Evolutionary conservation across 257 asterid species (phyloP), one percentile per base, ranked within the genome.

Genomic region (Nicotiana otophora): DNA sequence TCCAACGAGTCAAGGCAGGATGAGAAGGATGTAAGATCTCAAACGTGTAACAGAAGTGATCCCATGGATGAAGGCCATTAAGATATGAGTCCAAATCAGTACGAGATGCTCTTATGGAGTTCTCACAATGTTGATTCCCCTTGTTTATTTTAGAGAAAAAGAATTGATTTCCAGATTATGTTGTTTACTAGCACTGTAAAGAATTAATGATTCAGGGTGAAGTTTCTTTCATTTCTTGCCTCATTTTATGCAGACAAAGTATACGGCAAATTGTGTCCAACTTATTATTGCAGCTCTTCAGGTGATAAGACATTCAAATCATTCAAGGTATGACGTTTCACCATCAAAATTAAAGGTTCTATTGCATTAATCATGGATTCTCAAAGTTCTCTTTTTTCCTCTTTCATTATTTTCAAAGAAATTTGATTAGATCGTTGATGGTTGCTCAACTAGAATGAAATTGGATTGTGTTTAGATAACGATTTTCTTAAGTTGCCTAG

Each of bases 41-140:
- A 86, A 86, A 81, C 83, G n/a, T 88, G 87, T 48, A 90, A 77
- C 33, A 77, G 83, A 46, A 89, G 88, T 20, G 96, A 93, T 82
- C 84, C 87, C 2, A 91, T 95, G 99, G 98, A 95, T 82, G 98
- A 95, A 89, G 94, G 96, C 85, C 91, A 89, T 80, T 72, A 66
- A 75, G 80, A 15, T 75, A 72, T 20, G 36, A 48, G 62, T 23
- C 36, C 60, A 46, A 72, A 74, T 15, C 62, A 26, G 10, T 54
- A 75, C 75, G 19, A 67, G 75, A 33, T 66, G 23, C 39, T 74
- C 16, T 74, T 75, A 34, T 28, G 63, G 30, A 51, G 63, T 46
- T 39, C 12, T 51, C 16, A 48, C 63, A 26, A 51, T 75, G 46
- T 66, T 33, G 75, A 66, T 31, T 33, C 70, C 51, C 23, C 75